phyloP scores from a whole-genome alignment of 2,329 filamentous ascomycete species.

The Aureobasidium mangrovei region DNA sequence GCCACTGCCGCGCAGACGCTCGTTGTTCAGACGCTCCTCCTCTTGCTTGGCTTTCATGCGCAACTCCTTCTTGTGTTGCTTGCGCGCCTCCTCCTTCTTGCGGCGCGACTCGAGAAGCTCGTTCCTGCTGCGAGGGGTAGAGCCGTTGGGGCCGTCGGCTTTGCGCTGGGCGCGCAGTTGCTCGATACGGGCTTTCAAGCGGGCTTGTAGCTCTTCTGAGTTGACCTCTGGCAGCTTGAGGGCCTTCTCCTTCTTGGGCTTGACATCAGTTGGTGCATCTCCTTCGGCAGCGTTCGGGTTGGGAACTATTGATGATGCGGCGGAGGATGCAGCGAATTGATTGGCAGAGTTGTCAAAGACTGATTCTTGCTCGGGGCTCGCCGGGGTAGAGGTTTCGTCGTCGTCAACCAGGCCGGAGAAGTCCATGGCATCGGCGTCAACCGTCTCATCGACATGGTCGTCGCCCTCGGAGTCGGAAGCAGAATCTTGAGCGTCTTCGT shows the following conservation, averaged over 20 bases:
- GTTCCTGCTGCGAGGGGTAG: slow-evolving; percentile 74
- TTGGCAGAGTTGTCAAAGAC: slow-evolving; percentile 32
- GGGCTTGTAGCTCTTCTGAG: slow-evolving; percentile 64
- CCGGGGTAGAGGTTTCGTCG: slow-evolving; percentile 24
- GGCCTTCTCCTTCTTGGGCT: slow-evolving; percentile 19
- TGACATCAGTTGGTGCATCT: slow-evolving; percentile 17
- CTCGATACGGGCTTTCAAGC: slow-evolving; percentile 75
- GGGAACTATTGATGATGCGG: slow-evolving; percentile 38
- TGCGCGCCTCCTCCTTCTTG: slow-evolving; percentile 77
- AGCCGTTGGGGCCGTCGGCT: slow-evolving; percentile 73
- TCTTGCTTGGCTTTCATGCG: slow-evolving; percentile 69
- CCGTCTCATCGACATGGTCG: slow-evolving; percentile 25
- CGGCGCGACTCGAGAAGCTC: slow-evolving; percentile 86
- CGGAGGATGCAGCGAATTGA: slow-evolving; percentile 38
- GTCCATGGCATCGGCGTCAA: slow-evolving; percentile 20
- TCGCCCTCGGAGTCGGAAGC: slow-evolving; percentile 23
- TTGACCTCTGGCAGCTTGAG: slow-evolving; percentile 49
- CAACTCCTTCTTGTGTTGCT: slow-evolving; percentile 80
- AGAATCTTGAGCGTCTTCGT: slow-evolving; percentile 23
- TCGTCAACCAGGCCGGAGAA: slow-evolving; percentile 17
- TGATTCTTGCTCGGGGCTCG: slow-evolving; percentile 30
- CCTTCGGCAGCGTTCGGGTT: slow-evolving; percentile 25
- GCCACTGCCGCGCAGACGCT: slow-evolving; percentile 49
- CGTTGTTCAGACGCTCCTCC: slow-evolving; percentile 54
- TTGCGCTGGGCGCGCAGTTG: slow-evolving; percentile 77